A percentile compares a stretch with the other conserved stretches of the same genome.
Conservation (phyloP, 2,329 filamentous ascomycete species). For the Botrytis tulipae region DNA sequence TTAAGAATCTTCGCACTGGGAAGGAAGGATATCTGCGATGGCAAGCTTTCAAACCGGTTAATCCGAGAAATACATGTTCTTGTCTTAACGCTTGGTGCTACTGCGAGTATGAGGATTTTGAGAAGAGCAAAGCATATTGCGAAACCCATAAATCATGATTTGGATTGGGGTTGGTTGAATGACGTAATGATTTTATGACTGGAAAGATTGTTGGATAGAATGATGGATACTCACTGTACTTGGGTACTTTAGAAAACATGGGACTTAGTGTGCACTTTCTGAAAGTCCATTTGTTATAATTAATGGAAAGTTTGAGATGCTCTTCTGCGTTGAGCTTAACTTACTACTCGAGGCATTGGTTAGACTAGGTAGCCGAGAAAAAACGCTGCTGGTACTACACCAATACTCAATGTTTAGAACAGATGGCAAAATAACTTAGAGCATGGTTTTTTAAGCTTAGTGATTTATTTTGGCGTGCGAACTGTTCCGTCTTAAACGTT, state of each 20-base stretch:
- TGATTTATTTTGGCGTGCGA: neutral
- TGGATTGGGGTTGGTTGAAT: neutral
- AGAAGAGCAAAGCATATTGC: neutral
- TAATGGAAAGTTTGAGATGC: neutral
- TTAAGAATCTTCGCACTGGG: slow-evolving; percentile 12
- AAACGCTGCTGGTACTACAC: too few relatives aligned
- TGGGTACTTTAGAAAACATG: neutral
- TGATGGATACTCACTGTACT: neutral
- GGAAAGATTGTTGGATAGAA: neutral
- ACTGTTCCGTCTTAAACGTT: neutral
- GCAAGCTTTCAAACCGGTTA: slow-evolving; percentile 3
- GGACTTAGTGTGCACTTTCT: neutral
- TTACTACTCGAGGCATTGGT: neutral
- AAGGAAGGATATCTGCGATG: slow-evolving; percentile 11
- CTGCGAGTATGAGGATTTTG: slow-evolving; percentile 15
- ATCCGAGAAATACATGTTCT: neutral
- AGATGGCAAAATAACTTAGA: neutral
- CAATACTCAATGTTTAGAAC: neutral
- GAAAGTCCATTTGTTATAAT: too few relatives aligned
- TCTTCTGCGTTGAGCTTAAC: neutral
- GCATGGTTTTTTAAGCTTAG: neutral
- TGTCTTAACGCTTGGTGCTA: neutral
- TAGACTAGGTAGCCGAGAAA: too few relatives aligned
- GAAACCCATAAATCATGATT: neutral
- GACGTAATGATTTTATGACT: neutral